Base-by-base conservation (phyloP, 495 filamentous ascomycete species). In the Neurospora sp. region DNA sequence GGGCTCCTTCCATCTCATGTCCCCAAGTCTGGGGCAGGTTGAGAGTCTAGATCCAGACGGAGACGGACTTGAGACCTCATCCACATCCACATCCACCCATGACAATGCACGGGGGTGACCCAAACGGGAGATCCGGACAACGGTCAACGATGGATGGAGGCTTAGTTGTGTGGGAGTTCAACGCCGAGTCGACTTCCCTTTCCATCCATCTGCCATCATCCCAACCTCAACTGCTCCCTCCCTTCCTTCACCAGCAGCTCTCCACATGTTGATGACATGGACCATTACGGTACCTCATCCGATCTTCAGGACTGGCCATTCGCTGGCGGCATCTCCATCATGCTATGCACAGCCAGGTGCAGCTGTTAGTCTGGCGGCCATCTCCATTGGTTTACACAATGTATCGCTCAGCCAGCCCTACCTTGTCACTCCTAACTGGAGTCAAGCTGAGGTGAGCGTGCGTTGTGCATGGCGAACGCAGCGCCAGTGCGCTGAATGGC, bases 211-310 rank as follows among this genome's bases (percentile, higher is more conserved):
- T n/a, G 20, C 42, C 20, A 66, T 35, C 66, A 69, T 70, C 54
- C 35, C 71, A 71, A 37, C 71, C n/a, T 66, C 11, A n/a, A 14
- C 39, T 70, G 37, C 69, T 74, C 38, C 70, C 12, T 40, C 66
- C 39, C 37, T 72, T 72, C 71, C 37, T 72, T 72, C 71, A 54
- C 70, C 73, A 48, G 18, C 20, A 42, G 39, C 16, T 71, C 27
- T 31, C 41, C n/a, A n/a, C 62, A 31, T 23, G 18, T 69, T 38
- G 71, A 40, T 54, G 37, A 69, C 72, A 37, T 62, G 66, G 42
- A 54, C 46, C 42, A 46, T 35, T 44, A 18, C 54, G 54, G 27
- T 66, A 66, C 27, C 54, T 35, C 14, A 66, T 66, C 54, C 54
- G 6, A 66, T 66, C 27, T 66, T 31, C n/a, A 4, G 10, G 18